Conservation (phyloP, 352 stramenopile species). For the Globisporangium polare region DNA sequence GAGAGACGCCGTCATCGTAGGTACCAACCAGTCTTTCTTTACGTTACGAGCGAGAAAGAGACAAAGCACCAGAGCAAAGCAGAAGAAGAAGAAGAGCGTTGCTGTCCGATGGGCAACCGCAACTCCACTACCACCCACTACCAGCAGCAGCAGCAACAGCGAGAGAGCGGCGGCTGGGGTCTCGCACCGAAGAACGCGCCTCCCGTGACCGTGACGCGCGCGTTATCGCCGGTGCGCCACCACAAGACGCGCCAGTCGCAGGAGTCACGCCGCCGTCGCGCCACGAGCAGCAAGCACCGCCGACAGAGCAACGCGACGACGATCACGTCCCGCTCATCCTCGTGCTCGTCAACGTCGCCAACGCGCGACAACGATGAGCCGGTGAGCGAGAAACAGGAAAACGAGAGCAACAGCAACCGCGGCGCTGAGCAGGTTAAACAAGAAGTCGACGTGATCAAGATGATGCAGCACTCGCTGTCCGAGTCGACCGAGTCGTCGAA, state of each 20-base stretch:
- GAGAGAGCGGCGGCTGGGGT: background rate
- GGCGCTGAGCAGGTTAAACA: too few species aligned
- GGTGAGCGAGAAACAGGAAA: constrained; percentile 4
- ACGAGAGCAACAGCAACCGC: background rate
- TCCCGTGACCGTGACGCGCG: background rate
- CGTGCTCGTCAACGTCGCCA: background rate
- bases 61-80: too few species aligned
- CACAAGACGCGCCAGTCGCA: constrained; percentile 17
- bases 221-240: background rate
- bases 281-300: background rate
- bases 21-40: background rate
- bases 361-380: background rate
- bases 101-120: constrained; percentile 8
- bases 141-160: constrained; percentile 6
- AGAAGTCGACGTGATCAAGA: constrained; percentile 1
- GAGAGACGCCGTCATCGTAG: background rate
- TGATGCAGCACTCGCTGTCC: constrained; percentile 50
- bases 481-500: constrained; percentile 40
- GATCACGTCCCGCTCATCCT: constrained; percentile 2
- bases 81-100: background rate
- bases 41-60: background rate
- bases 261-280: constrained; percentile 6
- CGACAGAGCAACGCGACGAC: constrained; percentile 8
- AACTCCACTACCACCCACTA: constrained; percentile 1
- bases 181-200: background rate